Base-by-base conservation (phyloP, 2,329 filamentous ascomycete genomes). In the Cladophialophora yegresii region DNA sequence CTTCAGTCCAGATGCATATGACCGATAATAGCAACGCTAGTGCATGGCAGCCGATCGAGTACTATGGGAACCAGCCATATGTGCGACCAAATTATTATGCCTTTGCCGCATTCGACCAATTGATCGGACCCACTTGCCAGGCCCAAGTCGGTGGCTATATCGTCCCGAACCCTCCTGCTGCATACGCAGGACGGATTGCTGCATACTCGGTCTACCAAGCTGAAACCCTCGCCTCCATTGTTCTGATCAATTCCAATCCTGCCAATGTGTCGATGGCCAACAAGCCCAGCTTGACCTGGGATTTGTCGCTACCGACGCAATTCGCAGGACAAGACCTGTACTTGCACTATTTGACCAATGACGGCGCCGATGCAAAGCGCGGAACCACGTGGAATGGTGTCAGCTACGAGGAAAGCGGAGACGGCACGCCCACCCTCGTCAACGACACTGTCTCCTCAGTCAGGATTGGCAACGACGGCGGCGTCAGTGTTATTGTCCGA, bases 1-100 rank as follows among this genome's bases (percentile, higher is more conserved):
- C 76, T 0, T 79, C 78, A 8, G 80, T 83, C 2, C 77, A 82
- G 66, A 79, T 83, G 76, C 82, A 84, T 75, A 83, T 83, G 81
- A 83, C 81, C 9, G 80, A 82, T 72, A 82, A 82, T 72, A 82
- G 81, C 65, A 80, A 80, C 68, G 79, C 81, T 6, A 77, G 77
- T 61, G 79, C 81, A 1, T 84, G 82, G 82, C 78, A 81, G 66
- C 82, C 82, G 16, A 74, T 79, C 43, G 56, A 72, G 20, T 72
- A 76, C 64, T 76, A 79, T 66, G 78, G 75, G 30, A 75, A 72
- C 4, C 72, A 73, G 28, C 77, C 79, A 1, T 78, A 77, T 67
- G 80, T 83, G 9, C 78, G 81, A 28, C 81, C 81, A 1, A 74
- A 78, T 53, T 84, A 84, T 74, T 83, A 83, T 66, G 80, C 79